Evolutionary conservation across 768 basidiomycete genomes (phyloP).

Genomic region (Naganishia kalamii): DNA sequence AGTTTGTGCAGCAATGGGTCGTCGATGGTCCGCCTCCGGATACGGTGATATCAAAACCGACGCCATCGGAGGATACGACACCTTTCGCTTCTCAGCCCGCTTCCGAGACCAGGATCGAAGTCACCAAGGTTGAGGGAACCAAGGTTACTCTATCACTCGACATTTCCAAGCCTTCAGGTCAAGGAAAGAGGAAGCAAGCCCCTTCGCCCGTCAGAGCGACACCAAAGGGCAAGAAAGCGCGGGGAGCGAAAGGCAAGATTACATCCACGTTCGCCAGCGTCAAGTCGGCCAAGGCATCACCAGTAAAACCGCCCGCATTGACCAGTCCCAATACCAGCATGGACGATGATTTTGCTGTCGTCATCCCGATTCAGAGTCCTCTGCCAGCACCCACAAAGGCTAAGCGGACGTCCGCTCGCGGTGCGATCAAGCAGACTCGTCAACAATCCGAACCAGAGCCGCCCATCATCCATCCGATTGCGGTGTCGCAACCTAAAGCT

Average conservation of each 20-base stretch:
- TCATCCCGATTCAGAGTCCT: background rate
- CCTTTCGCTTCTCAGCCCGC: background rate
- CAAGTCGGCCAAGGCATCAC: constrained; percentile 1
- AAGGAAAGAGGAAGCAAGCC: background rate
- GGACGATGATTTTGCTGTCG: background rate
- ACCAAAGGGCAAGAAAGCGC: background rate
- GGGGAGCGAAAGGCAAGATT: background rate
- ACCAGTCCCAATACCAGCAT: no score
- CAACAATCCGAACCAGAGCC: background rate
- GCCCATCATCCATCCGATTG: background rate
- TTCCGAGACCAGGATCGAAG: background rate
- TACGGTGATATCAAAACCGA: background rate
- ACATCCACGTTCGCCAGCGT: background rate
- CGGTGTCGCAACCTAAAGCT: no score
- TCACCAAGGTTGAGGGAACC: constrained; percentile 1
- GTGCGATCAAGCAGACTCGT: no score
- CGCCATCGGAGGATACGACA: background rate
- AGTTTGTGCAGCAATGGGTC: constrained; percentile 56
- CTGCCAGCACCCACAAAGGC: background rate
- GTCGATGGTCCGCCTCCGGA: constrained; percentile 8
- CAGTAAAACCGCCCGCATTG: no score
- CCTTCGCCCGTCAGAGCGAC: background rate
- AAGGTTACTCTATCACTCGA: background rate
- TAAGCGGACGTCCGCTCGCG: background rate
- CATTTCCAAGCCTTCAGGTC: background rate